These are phyloP conservation scores for Pseudoturritis turrita DNA, from an alignment of 345 rosid genomes.

Conservation along the genomic window DNA sequence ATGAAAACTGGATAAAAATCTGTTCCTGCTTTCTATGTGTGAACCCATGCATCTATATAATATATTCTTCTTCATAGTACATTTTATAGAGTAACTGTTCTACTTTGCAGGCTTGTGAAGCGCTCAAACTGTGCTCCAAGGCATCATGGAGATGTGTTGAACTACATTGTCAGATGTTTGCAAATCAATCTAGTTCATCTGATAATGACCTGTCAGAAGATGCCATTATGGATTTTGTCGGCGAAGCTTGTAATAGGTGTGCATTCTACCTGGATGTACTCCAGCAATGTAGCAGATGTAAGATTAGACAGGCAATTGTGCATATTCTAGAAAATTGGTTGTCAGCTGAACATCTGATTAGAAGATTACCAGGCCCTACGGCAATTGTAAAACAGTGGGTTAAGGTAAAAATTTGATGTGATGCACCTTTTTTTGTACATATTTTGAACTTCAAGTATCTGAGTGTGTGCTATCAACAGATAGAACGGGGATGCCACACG, in stretches of 20 bases:
- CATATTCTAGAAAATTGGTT: conserved; percentile 67
- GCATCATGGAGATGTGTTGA: conserved; percentile 74
- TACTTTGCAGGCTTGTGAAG: conserved; percentile 69
- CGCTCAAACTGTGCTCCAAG: conserved; percentile 56
- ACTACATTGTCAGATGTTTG: conserved; percentile 44
- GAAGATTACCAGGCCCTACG: conserved; percentile 51
- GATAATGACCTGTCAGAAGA: conserved; percentile 45
- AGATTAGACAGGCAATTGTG: conserved; percentile 38
- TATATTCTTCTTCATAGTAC: not conserved
- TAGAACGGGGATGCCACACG: conserved; percentile 42
- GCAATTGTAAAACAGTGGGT: conserved; percentile 86
- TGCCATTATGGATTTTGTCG: conserved; percentile 46
- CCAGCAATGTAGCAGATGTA: conserved; percentile 45
- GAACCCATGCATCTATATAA: not conserved
- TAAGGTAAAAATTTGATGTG: conserved; percentile 56
- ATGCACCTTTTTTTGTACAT: not conserved
- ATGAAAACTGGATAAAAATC: not conserved
- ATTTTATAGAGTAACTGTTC: not conserved
- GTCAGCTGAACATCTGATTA: conserved; percentile 46
- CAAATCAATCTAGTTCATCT: conserved; percentile 27
- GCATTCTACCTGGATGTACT: conserved; percentile 77
- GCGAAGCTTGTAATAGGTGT: conserved; percentile 52
- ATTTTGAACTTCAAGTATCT: conserved; percentile 26
- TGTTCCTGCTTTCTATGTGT: conserved; percentile 2
- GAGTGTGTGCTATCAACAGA: conserved; percentile 45